Conservation (phyloP, 306 rosid species). For the Trifolium dubium region DNA sequence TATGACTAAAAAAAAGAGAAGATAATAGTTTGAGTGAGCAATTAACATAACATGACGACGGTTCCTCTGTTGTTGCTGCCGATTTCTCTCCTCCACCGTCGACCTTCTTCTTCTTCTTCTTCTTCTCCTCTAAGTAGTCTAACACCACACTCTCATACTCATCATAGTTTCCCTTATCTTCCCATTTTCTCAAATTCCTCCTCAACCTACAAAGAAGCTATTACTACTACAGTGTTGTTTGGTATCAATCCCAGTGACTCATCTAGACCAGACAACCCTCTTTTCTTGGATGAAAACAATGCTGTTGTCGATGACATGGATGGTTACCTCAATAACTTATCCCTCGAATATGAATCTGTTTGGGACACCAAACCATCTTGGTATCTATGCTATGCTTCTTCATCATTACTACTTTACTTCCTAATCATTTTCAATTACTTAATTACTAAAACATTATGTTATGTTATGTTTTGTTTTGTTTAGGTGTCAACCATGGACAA, state of each 20-base stretch:
- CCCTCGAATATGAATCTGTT: conserved; percentile 91
- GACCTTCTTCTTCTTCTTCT: conserved; percentile 12
- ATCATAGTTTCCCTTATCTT: conserved; percentile 38
- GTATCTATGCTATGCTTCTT: conserved; percentile 39
- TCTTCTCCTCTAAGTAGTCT: background rate
- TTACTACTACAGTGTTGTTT: conserved; percentile 1
- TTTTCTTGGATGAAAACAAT: conserved; percentile 71
- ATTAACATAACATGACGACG: conserved; percentile 52
- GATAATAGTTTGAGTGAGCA: background rate
- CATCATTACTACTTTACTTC: background rate
- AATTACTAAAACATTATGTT: background rate
- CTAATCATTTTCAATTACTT: background rate
- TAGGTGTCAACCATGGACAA: conserved; percentile 58
- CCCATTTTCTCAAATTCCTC: conserved; percentile 24
- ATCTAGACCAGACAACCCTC: conserved; percentile 43
- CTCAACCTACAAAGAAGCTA: conserved; percentile 22
- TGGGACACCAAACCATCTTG: conserved; percentile 98
- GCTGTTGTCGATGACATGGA: conserved; percentile 78
- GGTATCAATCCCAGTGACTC: conserved; percentile 50
- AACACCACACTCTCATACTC: conserved; percentile 34
- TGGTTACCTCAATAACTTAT: conserved; percentile 76
- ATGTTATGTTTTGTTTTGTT: background rate
- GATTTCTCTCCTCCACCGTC: conserved; percentile 35
- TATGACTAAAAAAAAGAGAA: no score
- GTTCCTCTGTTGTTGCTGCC: conserved; percentile 36